These are phyloP conservation scores for Termitomyces sp. DNA, from an alignment of 768 basidiomycete species.

Conservation along the genomic window DNA sequence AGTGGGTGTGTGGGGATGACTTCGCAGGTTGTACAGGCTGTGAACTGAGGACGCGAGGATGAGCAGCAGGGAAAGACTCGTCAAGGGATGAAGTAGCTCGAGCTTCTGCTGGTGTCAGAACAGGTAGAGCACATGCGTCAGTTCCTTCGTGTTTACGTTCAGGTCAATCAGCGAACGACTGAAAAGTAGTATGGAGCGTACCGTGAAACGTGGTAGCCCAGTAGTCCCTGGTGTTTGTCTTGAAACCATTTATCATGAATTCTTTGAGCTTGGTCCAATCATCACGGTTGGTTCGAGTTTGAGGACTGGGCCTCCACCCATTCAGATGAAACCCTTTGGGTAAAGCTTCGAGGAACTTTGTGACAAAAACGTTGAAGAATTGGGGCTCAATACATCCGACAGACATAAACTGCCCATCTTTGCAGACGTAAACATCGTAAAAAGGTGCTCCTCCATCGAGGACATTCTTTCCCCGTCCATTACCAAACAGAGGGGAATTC, in stretches of 20 bases:
- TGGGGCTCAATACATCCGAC: slow-evolving; percentile 72
- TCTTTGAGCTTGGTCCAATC: slow-evolving; percentile 52
- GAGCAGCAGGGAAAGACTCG: slow-evolving; percentile 40
- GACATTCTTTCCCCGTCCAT: slow-evolving; percentile 47
- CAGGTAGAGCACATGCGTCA: slow-evolving; percentile 69
- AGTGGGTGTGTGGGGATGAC: background rate
- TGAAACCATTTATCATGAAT: slow-evolving; percentile 64
- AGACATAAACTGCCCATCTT: slow-evolving; percentile 70
- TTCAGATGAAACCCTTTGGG: slow-evolving; percentile 36
- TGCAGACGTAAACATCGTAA: slow-evolving; percentile 69
- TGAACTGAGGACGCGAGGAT: slow-evolving; percentile 36
- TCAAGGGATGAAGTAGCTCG: slow-evolving; percentile 31
- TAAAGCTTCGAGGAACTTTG: slow-evolving; percentile 44
- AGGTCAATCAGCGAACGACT: background rate
- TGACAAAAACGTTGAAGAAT: slow-evolving; percentile 61
- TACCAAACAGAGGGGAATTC: slow-evolving; percentile 29
- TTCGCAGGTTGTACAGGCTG: slow-evolving; percentile 16
- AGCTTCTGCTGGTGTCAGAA: slow-evolving; percentile 61
- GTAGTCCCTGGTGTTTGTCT: slow-evolving; percentile 50
- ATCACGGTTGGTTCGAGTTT: slow-evolving; percentile 36
- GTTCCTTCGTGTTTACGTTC: slow-evolving; percentile 34
- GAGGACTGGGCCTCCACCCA: slow-evolving; percentile 50
- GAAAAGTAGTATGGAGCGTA: slow-evolving; percentile 23
- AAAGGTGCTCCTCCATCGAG: slow-evolving; percentile 79
- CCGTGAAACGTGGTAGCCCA: slow-evolving; percentile 69